Evolutionary conservation across 163 green algal species (phyloP), one percentile per base, ranked within the genome.

Genomic region (Scenedesmus sp.): DNA sequence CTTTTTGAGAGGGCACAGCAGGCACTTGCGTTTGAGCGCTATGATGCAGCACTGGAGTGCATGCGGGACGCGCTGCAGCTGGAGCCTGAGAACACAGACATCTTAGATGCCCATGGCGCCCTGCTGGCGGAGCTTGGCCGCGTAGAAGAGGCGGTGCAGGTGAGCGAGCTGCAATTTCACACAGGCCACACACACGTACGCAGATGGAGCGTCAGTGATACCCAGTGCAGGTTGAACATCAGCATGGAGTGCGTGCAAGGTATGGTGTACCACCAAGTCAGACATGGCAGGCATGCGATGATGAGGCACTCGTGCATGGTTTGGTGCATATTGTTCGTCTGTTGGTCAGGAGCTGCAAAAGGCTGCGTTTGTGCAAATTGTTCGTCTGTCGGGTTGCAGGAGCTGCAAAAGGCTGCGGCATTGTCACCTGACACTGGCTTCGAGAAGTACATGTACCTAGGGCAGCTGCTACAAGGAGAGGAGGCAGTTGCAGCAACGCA

Each of bases 401-500:
- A 92, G 51, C 94, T 98, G 51, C 93, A 93, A 49, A 90, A 90
- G 24, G 94, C 95, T 7, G 95, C 95, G 42, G 70, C 91, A 42
- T 44, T 97, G 20, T 89, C 91, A 61, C 96, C 96, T 0, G 93
- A 97, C 18, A 61, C 88, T 6, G 96, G 96, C 42, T 97, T 95
- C 83, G 95, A 98, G 73, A 98, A 98, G 91, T 98, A 96, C 93
- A 97, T 98, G 94, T 98, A 96, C 89, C 91, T 96, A 68, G 93
- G 93, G 30, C 94, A 91, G 92, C 92, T 93, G 85, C 51, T 94
- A 43, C 81, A 93, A 46, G 89, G 89, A 37, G 78, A 92, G 13
- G 81, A 91, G n/a, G 92, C 89, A 40, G 35, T 94, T 26, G 68
- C 76, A 43, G 91, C 80, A 35, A 92, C 79, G 16, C 61, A 79